Conservation (phyloP, 1,139 yeast genomes). For the Pichia sp. region DNA sequence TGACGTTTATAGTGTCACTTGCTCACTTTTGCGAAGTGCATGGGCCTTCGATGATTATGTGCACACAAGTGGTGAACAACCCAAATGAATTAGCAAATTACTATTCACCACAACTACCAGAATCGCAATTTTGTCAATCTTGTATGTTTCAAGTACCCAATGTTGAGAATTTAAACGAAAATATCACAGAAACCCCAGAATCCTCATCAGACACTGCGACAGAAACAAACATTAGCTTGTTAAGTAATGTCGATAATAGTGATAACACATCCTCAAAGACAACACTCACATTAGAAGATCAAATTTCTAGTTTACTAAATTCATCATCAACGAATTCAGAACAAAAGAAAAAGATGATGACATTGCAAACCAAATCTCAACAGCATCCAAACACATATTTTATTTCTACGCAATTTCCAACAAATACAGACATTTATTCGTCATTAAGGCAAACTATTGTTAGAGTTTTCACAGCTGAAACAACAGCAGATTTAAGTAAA, state of each 20-base stretch:
- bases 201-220: background rate
- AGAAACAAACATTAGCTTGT: background rate
- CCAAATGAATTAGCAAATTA: conserved; percentile 23
- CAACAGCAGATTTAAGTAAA: conserved; percentile 56
- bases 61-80: conserved; percentile 51
- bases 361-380: conserved; percentile 13
- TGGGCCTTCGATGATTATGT: conserved; percentile 73
- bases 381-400: conserved; percentile 17
- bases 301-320: conserved; percentile 7
- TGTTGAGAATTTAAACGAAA: background rate
- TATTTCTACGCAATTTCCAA: conserved; percentile 61
- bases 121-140: conserved; percentile 50
- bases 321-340: background rate
- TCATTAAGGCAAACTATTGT: conserved; percentile 54
- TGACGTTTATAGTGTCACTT: conserved; percentile 44
- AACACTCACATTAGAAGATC: conserved; percentile 13
- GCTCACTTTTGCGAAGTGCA: conserved; percentile 86
- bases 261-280: conserved; percentile 1
- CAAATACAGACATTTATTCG: conserved; percentile 45
- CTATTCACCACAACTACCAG: conserved; percentile 30
- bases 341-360: conserved; percentile 12
- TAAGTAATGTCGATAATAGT: background rate
- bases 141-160: conserved; percentile 39
- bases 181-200: background rate
- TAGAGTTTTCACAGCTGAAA: conserved; percentile 68